Percentiles rank a stretch among this genome's conserved stretches.
These are phyloP conservation scores for Peterozyma toletana DNA, from an alignment of 805 yeast species.

Conservation along the genomic window DNA sequence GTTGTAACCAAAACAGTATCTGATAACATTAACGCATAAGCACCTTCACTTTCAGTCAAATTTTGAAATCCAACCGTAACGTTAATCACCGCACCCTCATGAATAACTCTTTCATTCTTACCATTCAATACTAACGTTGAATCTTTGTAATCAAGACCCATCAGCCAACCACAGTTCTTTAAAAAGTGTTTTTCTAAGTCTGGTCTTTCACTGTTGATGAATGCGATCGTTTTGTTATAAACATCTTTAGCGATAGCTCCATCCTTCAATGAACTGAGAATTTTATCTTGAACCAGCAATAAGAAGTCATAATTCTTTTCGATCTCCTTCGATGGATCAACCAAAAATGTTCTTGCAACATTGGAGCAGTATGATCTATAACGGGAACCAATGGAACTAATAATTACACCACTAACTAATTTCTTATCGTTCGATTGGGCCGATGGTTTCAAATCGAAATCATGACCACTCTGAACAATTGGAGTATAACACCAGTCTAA, in stretches of 20 bases:
- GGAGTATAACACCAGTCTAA: conserved; percentile 95
- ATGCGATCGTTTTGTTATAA: conserved; percentile 56
- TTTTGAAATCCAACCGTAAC: conserved; percentile 73
- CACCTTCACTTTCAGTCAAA: conserved; percentile 45
- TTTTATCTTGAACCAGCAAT: conserved; percentile 58
- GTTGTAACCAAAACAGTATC: conserved; percentile 74
- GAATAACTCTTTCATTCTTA: conserved; percentile 61
- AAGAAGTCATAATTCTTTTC: conserved; percentile 75
- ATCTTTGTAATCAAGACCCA: conserved; percentile 88
- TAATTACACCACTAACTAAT: conserved; percentile 62
- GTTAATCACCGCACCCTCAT: conserved; percentile 69
- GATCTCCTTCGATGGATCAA: conserved; percentile 79
- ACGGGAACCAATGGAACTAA: conserved; percentile 79
- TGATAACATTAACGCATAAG: conserved; percentile 65
- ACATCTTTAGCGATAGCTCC: conserved; percentile 65
- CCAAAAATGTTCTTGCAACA: conserved; percentile 79
- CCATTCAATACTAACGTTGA: conserved; percentile 63
- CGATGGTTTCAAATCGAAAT: conserved; percentile 76
- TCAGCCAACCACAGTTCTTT: conserved; percentile 79
- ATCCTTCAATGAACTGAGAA: conserved; percentile 52
- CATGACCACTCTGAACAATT: conserved; percentile 81
- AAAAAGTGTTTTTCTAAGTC: conserved; percentile 59
- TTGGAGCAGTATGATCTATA: conserved; percentile 87
- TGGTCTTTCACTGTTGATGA: conserved; percentile 54
- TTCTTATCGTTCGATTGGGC: conserved; percentile 66